Conservation (phyloP, 1,284 basidiomycete genomes). For the Earliella scabrosa region DNA sequence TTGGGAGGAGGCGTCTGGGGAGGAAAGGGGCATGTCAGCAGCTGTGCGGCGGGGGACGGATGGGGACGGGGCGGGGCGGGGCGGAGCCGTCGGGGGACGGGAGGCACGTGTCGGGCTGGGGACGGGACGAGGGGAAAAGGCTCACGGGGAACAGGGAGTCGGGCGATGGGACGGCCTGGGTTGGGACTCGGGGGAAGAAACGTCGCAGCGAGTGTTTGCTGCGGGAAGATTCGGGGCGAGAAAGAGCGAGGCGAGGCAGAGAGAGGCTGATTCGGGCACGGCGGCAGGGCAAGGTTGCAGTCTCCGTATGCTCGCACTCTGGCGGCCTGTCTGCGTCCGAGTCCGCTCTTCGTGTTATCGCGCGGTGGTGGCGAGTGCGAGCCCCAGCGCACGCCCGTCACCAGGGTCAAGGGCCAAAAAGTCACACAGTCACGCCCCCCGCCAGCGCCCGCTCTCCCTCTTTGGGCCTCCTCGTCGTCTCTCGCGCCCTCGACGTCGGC, state of each 20-base stretch:
- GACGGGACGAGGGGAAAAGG: slow-evolving; percentile 3
- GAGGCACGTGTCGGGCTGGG: slow-evolving; percentile 10
- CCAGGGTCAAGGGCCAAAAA: slow-evolving; percentile 14
- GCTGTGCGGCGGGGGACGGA: background rate
- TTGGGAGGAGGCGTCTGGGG: slow-evolving; percentile 9
- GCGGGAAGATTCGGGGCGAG: background rate
- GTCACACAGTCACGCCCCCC: slow-evolving; percentile 16
- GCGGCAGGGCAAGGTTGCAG: too few relatives aligned
- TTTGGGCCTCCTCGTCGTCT: background rate
- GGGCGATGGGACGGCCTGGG: slow-evolving; percentile 10
- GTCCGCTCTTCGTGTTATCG: slow-evolving; percentile 8
- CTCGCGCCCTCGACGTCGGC: slow-evolving; percentile 3
- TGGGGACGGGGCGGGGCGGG: background rate
- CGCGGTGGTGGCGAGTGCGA: background rate
- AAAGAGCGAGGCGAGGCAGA: background rate
- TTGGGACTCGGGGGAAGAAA: too few relatives aligned
- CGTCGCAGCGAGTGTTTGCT: background rate
- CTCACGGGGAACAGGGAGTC: slow-evolving; percentile 14
- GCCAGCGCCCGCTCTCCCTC: slow-evolving; percentile 5
- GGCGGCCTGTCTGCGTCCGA: slow-evolving; percentile 1
- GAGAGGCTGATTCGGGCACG: background rate
- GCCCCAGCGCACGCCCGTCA: slow-evolving; percentile 1
- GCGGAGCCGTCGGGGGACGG: background rate
- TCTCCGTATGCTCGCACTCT: too few relatives aligned
- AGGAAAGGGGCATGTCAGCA: slow-evolving; percentile 13